Evolutionary conservation across 148 eudicot genomes (phyloP), one percentile per base, ranked within the genome.

Genomic region (Rhododendron simsii): DNA sequence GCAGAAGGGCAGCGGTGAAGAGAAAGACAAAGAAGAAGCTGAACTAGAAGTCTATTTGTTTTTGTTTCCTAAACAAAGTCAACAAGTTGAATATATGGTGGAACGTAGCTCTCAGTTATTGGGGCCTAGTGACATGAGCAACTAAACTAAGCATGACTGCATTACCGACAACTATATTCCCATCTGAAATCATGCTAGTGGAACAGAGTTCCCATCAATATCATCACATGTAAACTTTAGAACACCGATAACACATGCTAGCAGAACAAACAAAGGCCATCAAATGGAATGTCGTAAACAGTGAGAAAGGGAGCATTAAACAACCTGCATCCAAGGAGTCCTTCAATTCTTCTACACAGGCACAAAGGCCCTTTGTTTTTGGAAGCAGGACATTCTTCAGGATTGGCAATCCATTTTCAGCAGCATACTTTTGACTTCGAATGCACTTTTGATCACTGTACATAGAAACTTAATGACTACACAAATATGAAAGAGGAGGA

Each of bases 361-460:
- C 92, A 84, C 86, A 92, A 85, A 97, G 93, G 8, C 98, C 98
- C 87, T 92, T 94, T 78, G 95, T 86, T 89, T 94, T 98, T 44
- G 99, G 99, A 91, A 95, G 96, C 87, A 97, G 91, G 84, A 97
- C 98, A 83, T 97, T 89, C 82, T 91, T 91, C 55, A 95, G 87
- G 33, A 97, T 67, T 55, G 99, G 98, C 23, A 97, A 67, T 35
- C 95, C 96, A 41, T 93, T 91, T 90, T 97, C 98, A 74, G 91
- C 91, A 35, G 98, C 98, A 93, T 86, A 90, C 85, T 95, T 93
- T 84, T 95, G 95, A 90, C 95, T 95, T 55, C 91, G 89, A 37
- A 86, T 75, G 90, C 96, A 91, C 90, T 94, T 97, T 80, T 89
- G 92, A 87, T 97, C 98, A 67, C 99, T 97, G 93, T 85, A 41